Evolutionary conservation across 805 yeast species (phyloP), one percentile per base, ranked within the genome.

Genomic region (Yarrowia sp.): DNA sequence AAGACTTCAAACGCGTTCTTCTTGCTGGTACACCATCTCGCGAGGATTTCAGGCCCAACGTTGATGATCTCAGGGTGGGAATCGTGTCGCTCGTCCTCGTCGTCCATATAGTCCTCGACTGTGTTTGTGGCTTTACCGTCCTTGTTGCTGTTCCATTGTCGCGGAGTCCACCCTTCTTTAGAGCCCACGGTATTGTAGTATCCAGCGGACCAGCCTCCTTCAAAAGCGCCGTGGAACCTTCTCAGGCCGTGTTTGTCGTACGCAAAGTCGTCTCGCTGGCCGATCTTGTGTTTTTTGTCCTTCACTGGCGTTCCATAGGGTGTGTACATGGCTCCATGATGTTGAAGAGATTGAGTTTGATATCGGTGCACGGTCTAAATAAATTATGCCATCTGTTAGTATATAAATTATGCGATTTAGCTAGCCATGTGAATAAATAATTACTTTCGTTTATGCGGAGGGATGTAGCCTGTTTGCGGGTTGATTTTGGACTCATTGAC

Each of bases 171-270:
- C 21, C 75, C 75, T 62, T 72, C 74, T 31, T 69, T 68, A 10
- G 74, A 70, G 6, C 75, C 76, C 3, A 72, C 75, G 6, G 74
- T 64, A 38, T 72, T 71, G 68, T 63, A 68, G 55, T 71, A 72
- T 5, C 75, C 75, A 4, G 75, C 75, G 6, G 71, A 67, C 59
- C 67, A 71, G n/a, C 75, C 75, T 13, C 75, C 75, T 5, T 74
- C 72, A 61, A 72, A 71, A 8, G 75, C 75, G 6, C 74, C 75
- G 47, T 72, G 74, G 49, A 72, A 58, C 29, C 69, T 31, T 19
- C 58, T 16, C 31, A 51, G 58, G 2, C 58, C 58, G 16, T 51
- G 19, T 35, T 51, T 51, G 6, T 65, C 58, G 42, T 51, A 51
- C 42, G 24, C 58, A 51, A 33, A 35, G 58, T 51, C 58, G 41